Conservation (phyloP, 2,329 filamentous ascomycete genomes). For the Fusarium pseudonygamai region DNA sequence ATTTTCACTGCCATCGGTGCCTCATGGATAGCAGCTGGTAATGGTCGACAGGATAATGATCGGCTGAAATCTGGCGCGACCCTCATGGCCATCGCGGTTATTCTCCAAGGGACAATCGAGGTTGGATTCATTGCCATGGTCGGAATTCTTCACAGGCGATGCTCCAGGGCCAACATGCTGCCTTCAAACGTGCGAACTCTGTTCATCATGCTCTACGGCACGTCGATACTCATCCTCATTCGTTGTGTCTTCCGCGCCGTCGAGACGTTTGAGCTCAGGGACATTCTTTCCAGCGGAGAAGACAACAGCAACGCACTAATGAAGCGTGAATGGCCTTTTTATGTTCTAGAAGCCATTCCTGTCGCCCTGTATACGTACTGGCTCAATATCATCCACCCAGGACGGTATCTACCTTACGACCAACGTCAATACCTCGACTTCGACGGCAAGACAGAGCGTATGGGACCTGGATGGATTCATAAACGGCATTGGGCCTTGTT, state of each 20-base stretch:
- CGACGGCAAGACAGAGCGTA: conserved; percentile 50
- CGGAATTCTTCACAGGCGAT: conserved; percentile 30
- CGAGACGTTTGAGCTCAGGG: conserved; percentile 36
- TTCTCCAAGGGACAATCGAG: conserved; percentile 45
- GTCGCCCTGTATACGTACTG: conserved; percentile 56
- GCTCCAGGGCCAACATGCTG: conserved; percentile 31
- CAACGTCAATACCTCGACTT: conserved; percentile 51
- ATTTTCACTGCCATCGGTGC: conserved; percentile 37
- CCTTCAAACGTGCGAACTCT: conserved; percentile 36
- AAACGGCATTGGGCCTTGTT: conserved; percentile 33
- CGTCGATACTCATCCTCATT: conserved; percentile 38
- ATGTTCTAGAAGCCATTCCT: conserved; percentile 55
- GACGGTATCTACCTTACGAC: conserved; percentile 51
- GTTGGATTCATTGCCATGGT: conserved; percentile 37
- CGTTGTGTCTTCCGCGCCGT: conserved; percentile 41
- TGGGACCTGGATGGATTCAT: conserved; percentile 42
- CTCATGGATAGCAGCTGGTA: conserved; percentile 39
- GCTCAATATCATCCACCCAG: conserved; percentile 56
- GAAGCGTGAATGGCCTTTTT: conserved; percentile 58
- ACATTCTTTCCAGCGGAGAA: conserved; percentile 13
- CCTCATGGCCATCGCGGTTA: conserved; percentile 61
- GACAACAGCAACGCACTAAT: conserved; percentile 44
- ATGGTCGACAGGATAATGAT: conserved; percentile 58
- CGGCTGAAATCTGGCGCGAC: conserved; percentile 64
- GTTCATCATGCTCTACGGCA: conserved; percentile 42